Conservation (phyloP, 805 yeast species). For the Saccharomyces kudriavzevii region DNA sequence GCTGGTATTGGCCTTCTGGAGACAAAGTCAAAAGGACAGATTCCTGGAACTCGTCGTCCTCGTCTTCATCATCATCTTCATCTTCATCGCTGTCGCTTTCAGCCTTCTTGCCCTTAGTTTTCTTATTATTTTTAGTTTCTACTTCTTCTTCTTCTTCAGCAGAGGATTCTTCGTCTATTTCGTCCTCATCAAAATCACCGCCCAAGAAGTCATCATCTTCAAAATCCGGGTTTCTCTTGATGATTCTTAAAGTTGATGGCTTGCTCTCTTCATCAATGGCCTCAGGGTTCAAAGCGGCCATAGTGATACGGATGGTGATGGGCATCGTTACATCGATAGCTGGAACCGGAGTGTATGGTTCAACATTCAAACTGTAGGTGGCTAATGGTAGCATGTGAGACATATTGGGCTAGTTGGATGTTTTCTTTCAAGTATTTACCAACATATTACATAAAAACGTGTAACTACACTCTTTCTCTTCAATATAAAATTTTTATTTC, state of each 20-base stretch:
- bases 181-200: constrained; percentile 36
- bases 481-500: neutral
- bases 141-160: constrained; percentile 29
- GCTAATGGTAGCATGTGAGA: constrained; percentile 66
- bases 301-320: constrained; percentile 73
- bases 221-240: constrained; percentile 49
- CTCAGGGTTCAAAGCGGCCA: constrained; percentile 82
- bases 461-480: neutral
- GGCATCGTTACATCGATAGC: constrained; percentile 78
- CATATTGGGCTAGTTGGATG: constrained; percentile 33
- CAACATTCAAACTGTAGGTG: constrained; percentile 68
- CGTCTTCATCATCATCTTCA: constrained; percentile 46
- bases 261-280: constrained; percentile 58
- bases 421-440: neutral
- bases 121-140: constrained; percentile 42
- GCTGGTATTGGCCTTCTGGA: constrained; percentile 71
- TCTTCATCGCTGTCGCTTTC: constrained; percentile 36
- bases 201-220: constrained; percentile 36
- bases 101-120: constrained; percentile 35
- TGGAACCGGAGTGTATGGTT: constrained; percentile 74
- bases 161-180: constrained; percentile 36
- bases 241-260: constrained; percentile 78
- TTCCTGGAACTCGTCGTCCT: constrained; percentile 68
- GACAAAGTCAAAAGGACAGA: constrained; percentile 77
- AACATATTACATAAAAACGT: neutral